These are phyloP conservation scores for Penicillium sp. DNA, from an alignment of 2,329 filamentous ascomycete species.

Conservation along the genomic window DNA sequence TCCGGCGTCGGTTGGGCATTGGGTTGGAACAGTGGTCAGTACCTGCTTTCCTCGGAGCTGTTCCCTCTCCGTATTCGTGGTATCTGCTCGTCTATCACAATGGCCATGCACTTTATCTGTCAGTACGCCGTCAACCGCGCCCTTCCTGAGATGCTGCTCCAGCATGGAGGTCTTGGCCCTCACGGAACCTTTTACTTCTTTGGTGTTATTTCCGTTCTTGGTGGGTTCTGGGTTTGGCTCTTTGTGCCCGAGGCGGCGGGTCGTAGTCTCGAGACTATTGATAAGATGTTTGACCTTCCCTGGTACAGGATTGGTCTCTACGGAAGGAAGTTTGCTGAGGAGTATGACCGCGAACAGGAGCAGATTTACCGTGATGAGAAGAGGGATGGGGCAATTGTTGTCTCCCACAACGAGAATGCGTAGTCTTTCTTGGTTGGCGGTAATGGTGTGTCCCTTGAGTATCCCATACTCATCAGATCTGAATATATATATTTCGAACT, in stretches of 20 bases:
- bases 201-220: constrained; percentile 61
- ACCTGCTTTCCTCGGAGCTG: constrained; percentile 69
- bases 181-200: constrained; percentile 74
- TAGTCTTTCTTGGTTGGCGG: background rate
- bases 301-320: constrained; percentile 66
- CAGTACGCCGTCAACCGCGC: constrained; percentile 71
- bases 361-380: constrained; percentile 6
- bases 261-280: constrained; percentile 54
- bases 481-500: background rate
- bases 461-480: background rate
- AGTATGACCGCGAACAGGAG: constrained; percentile 12
- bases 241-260: constrained; percentile 68
- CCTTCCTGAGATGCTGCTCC: constrained; percentile 67
- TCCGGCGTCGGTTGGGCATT: constrained; percentile 65
- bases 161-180: constrained; percentile 39
- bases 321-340: constrained; percentile 13
- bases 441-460: background rate
- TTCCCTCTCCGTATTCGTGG: constrained; percentile 69
- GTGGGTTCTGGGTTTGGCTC: constrained; percentile 66
- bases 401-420: background rate
- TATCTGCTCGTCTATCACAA: constrained; percentile 64
- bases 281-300: constrained; percentile 64
- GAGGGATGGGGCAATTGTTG: background rate
- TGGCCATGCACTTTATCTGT: constrained; percentile 72
- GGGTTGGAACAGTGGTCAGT: constrained; percentile 71